Percentiles rank a stretch among this genome's conserved stretches.
These are phyloP conservation scores for Ammopiptanthus mongolicus DNA, from an alignment of 306 rosid species.

Conservation along the genomic window DNA sequence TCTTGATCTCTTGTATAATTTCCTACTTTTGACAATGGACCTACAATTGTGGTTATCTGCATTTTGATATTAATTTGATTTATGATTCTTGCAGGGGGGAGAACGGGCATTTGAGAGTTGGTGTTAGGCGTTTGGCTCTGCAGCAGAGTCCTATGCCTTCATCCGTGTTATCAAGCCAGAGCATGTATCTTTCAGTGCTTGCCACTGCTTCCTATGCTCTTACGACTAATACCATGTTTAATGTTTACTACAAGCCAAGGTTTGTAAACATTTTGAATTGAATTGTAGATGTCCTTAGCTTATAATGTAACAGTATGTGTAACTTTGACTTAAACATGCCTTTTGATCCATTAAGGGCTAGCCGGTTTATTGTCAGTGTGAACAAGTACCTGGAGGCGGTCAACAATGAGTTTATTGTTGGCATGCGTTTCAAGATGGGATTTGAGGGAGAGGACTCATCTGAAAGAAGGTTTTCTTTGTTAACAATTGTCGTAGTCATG, in stretches of 20 bases:
- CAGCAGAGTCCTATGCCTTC: conserved; percentile 74
- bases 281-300: background rate
- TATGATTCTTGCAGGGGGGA: conserved; percentile 45
- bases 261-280: conserved; percentile 11
- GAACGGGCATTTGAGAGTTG: conserved; percentile 66
- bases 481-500: background rate
- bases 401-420: conserved; percentile 48
- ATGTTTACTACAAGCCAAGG: conserved; percentile 89
- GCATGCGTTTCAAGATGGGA: conserved; percentile 84
- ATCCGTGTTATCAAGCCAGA: conserved; percentile 86
- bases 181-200: conserved; percentile 88
- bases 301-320: background rate
- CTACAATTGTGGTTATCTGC: background rate
- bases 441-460: conserved; percentile 91
- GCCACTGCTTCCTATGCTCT: conserved; percentile 89
- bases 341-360: conserved; percentile 45
- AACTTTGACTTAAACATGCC: background rate
- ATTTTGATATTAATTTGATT: background rate
- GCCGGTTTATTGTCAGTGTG: conserved; percentile 68
- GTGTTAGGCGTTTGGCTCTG: conserved; percentile 67
- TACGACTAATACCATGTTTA: conserved; percentile 49
- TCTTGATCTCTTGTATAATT: background rate
- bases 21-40: background rate
- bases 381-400: conserved; percentile 68
- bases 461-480: conserved; percentile 56